Conservation (phyloP, 805 yeast genomes). For the Debaryomyces hansenii region DNA sequence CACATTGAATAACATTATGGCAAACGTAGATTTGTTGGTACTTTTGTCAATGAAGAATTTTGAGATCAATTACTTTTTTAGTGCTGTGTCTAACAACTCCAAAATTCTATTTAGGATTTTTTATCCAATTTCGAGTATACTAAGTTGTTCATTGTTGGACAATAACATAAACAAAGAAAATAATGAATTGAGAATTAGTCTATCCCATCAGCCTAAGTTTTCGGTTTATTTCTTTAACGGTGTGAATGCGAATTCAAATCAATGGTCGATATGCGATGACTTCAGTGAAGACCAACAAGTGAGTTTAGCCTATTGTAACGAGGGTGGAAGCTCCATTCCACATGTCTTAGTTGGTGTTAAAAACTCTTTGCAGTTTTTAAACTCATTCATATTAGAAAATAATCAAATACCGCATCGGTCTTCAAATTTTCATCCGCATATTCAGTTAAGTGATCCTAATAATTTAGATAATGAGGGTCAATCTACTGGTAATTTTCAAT, state of each 20-base stretch:
- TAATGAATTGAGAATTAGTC: conserved; percentile 49
- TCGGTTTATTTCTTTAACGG: conserved; percentile 71
- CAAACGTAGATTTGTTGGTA: conserved; percentile 68
- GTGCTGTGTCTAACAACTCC: conserved; percentile 66
- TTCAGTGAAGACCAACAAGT: conserved; percentile 85
- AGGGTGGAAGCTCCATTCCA: conserved; percentile 58
- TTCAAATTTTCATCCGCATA: conserved; percentile 7
- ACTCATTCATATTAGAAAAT: conserved; percentile 51
- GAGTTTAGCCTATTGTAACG: conserved; percentile 58
- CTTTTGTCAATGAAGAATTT: conserved; percentile 66
- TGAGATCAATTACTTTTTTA: conserved; percentile 76
- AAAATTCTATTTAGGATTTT: conserved; percentile 72
- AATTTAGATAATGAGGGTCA: background rate
- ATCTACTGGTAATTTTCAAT: conserved; percentile 5
- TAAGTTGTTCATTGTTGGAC: conserved; percentile 56
- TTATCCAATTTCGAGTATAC: conserved; percentile 62
- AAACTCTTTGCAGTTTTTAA: conserved; percentile 51
- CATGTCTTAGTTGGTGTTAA: conserved; percentile 65
- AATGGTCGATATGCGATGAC: conserved; percentile 82
- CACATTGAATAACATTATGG: conserved; percentile 62
- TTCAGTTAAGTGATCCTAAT: conserved; percentile 8
- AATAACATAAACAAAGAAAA: conserved; percentile 41
- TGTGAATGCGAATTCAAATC: conserved; percentile 52
- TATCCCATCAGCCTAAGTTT: conserved; percentile 68
- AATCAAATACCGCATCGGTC: conserved; percentile 13